Conservation (phyloP, 306 rosid species). For the Cicer judaicum region DNA sequence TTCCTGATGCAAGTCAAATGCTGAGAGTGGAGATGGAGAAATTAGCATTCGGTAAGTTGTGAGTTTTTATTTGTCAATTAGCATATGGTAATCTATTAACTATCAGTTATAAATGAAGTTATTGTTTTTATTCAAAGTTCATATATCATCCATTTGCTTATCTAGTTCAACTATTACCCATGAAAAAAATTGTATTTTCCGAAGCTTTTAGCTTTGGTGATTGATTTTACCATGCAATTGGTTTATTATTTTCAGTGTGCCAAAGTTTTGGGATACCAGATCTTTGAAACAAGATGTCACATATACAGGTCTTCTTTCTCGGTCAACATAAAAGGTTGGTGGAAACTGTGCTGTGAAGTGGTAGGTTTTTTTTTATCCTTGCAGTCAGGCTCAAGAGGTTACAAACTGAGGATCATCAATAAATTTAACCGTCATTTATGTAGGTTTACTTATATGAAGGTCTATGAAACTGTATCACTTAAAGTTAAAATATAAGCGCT, state of each 20-base stretch:
- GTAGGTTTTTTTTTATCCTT: constrained; percentile 10
- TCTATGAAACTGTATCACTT: background rate
- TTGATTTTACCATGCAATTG: constrained; percentile 28
- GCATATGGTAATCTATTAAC: background rate
- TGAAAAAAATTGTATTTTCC: constrained; percentile 5
- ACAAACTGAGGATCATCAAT: background rate
- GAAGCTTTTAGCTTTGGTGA: constrained; percentile 5
- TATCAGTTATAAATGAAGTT: background rate
- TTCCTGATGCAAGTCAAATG: constrained; percentile 55
- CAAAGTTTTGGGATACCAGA: constrained; percentile 97
- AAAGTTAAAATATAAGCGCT: constrained; percentile 15
- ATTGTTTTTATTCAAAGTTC: background rate
- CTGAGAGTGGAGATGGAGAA: constrained; percentile 53
- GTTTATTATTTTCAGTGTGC: constrained; percentile 56
- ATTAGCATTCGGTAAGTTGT: constrained; percentile 52
- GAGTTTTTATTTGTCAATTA: constrained; percentile 8
- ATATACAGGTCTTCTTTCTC: constrained; percentile 62
- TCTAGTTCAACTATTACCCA: constrained; percentile 57
- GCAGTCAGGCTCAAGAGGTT: constrained; percentile 13
- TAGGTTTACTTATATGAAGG: constrained; percentile 1
- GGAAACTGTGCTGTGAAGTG: constrained; percentile 29
- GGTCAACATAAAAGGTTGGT: constrained; percentile 70
- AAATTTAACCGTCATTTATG: constrained; percentile 15
- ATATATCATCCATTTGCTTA: constrained; percentile 33
- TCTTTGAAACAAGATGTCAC: constrained; percentile 64